Percentiles rank a stretch among this genome's conserved stretches.
Conservation (phyloP, 148 eudicot genomes). For the Rhododendron molle region DNA sequence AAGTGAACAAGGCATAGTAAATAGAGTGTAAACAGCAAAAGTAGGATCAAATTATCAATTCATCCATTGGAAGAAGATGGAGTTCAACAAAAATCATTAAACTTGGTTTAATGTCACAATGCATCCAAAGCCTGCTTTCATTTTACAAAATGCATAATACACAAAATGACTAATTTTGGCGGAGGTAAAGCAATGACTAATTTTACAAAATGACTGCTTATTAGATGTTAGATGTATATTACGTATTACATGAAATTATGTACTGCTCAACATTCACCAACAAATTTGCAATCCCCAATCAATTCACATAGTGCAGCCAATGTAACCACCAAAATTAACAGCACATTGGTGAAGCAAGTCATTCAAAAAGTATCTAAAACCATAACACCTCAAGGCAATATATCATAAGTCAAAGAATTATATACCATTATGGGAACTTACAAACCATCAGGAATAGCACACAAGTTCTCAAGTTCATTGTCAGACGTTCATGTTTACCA, state of each 20-base stretch:
- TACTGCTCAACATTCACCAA: not conserved
- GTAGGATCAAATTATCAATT: not conserved
- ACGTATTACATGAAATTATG: not conserved
- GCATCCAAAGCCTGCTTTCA: not conserved
- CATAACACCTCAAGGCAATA: not conserved
- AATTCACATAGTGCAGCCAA: not conserved
- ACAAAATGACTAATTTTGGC: not conserved
- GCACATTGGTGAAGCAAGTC: not conserved
- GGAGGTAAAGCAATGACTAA: not conserved
- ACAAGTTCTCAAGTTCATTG: not conserved
- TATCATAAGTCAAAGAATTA: not conserved
- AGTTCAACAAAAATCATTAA: not conserved
- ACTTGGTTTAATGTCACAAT: not conserved
- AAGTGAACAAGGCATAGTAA: not conserved
- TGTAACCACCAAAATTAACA: not conserved
- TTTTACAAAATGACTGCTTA: not conserved
- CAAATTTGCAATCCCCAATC: not conserved
- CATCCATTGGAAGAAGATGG: not conserved
- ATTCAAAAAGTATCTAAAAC: not conserved
- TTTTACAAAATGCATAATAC: not conserved
- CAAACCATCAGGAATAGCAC: not conserved
- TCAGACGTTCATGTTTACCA: not conserved
- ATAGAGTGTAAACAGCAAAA: not conserved
- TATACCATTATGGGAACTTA: not conserved
- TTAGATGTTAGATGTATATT: not conserved